Base-by-base conservation (phyloP, 768 basidiomycete species). In the Tremella fuciformis region DNA sequence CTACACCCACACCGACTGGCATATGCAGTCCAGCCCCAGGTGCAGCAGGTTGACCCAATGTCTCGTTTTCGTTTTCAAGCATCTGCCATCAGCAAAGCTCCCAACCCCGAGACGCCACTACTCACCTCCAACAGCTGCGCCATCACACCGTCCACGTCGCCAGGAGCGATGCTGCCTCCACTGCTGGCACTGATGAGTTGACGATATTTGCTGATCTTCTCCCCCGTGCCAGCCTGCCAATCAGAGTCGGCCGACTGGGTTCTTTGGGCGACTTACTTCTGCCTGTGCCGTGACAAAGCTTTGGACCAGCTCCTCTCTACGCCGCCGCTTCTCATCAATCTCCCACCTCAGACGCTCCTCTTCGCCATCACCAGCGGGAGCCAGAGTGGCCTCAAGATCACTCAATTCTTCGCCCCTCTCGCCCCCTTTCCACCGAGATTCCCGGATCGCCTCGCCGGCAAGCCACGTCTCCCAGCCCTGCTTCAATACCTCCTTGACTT, bases 381-480 rank as follows among this genome's bases (percentile, higher is more conserved):
- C 13, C 55, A 63, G 8, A 77, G 76, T 55, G 86, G 61, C 39
- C 42, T 26, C 65, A 11, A 67, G 18, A 63, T 73, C 72, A 2
- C 29, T 40, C 19, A 37, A 60, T 29, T 74, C 70, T 16, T 70
- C 65, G 2, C 46, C 65, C 7, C 24, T 63, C 50, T 83, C 79
- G 4, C 87, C 88, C 51, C 82, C 82, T 0, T 84, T 83, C 63
- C 89, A 84, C 1, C 76, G 75, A 60, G 80, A 83, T 78, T 94
- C 91, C 24, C 92, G 82, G 34, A 79, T 79, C 71, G 89, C 87
- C 78, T 97, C 89, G 57, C 88, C 87, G 64, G 85, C 85, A 19
- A 88, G 78, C 92, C 94, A 98, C 67, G 88, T 89, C 74, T 94
- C 90, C 86, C 88, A 97, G 1, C 92, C 94, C 22, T 87, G 71